Conservation (phyloP, 1,139 yeast species). For the Candida smagusa region DNA sequence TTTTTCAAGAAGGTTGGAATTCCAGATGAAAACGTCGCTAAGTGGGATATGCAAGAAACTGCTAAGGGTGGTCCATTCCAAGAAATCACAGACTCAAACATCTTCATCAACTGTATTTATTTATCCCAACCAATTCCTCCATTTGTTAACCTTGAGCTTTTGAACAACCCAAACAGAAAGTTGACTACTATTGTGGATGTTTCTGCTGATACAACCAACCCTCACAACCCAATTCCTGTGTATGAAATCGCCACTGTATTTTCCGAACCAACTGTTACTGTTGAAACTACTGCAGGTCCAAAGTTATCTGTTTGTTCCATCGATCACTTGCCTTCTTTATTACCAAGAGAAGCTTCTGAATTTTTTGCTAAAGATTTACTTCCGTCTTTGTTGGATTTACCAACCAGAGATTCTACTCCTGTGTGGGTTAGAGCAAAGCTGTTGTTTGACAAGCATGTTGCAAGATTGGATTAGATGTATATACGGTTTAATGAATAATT, state of each 20-base stretch:
- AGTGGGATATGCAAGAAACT: constrained; percentile 98
- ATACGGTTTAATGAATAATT: background rate
- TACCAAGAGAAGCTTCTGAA: constrained; percentile 97
- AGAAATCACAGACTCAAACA: constrained; percentile 84
- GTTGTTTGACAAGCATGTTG: constrained; percentile 79
- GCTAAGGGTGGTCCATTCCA: constrained; percentile 95
- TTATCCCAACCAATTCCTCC: constrained; percentile 92
- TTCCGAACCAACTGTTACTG: constrained; percentile 83
- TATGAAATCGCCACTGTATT: constrained; percentile 87
- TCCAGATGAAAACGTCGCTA: constrained; percentile 76
- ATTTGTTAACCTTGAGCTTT: constrained; percentile 66
- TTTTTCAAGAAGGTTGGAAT: constrained; percentile 79
- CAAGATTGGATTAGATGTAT: constrained; percentile 38
- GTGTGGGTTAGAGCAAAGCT: constrained; percentile 90
- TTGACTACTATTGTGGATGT: constrained; percentile 94
- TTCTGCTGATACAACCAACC: constrained; percentile 97
- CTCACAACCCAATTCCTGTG: constrained; percentile 96
- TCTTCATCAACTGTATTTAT: constrained; percentile 94
- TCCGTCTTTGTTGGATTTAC: constrained; percentile 83
- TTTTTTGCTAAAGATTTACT: constrained; percentile 79
- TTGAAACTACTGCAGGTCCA: constrained; percentile 74
- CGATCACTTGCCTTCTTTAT: constrained; percentile 91
- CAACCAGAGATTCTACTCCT: constrained; percentile 75
- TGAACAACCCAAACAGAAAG: constrained; percentile 65
- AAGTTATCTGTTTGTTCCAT: constrained; percentile 91